Percentiles rank a stretch among this genome's conserved stretches.
phyloP scores from a whole-genome alignment of 1,139 yeast species.

The Pichia sp. region DNA sequence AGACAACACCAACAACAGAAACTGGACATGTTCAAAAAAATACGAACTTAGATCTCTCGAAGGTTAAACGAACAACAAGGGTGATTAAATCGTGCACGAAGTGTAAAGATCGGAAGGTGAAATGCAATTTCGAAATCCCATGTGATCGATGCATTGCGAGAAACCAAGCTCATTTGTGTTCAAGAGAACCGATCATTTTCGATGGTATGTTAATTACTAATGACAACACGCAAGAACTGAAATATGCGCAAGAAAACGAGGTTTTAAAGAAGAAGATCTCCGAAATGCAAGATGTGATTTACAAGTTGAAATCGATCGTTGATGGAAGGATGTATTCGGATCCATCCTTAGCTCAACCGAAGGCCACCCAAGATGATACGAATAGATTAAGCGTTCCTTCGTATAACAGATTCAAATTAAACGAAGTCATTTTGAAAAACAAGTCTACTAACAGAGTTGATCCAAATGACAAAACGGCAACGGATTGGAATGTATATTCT shows the following conservation, averaged over 20 bases:
- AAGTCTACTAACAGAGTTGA: neutral
- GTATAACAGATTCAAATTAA: neutral
- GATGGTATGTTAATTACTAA: conserved; percentile 28
- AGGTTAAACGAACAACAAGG: conserved; percentile 27
- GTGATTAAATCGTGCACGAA: conserved; percentile 32
- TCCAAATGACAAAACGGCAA: neutral
- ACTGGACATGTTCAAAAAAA: too few relatives aligned
- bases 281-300: conserved; percentile 26
- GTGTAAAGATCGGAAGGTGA: conserved; percentile 34
- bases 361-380: neutral
- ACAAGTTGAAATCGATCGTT: conserved; percentile 14
- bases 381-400: neutral
- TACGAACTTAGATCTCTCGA: conserved; percentile 20
- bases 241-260: conserved; percentile 30
- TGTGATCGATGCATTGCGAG: conserved; percentile 35
- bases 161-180: conserved; percentile 31
- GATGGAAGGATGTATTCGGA: neutral
- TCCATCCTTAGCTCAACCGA: too few relatives aligned
- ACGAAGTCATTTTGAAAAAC: neutral
- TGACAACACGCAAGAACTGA: conserved; percentile 23
- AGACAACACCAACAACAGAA: too few relatives aligned
- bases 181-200: conserved; percentile 30
- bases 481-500: conserved; percentile 27
- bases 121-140: conserved; percentile 36
- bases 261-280: conserved; percentile 26